A percentile compares a stretch with the other conserved stretches of the same genome.
Conservation (phyloP, 1,284 basidiomycete species). For the Phellopilus nigrolimitatus region DNA sequence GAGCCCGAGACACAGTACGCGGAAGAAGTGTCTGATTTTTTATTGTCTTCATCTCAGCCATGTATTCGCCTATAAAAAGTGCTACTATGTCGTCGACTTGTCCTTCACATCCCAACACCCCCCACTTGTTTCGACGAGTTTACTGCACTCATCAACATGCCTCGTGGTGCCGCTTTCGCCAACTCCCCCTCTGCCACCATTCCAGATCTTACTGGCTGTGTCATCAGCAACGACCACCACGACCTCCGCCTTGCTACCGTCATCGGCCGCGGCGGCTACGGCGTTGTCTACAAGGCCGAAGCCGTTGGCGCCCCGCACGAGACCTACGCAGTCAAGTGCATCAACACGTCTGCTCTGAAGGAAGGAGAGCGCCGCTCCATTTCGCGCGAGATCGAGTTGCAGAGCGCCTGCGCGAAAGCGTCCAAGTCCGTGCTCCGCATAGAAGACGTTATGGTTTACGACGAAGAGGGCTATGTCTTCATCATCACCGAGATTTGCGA, state of each 20-base stretch:
- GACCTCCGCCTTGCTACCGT: conserved; percentile 85
- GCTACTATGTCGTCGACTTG: too few species aligned
- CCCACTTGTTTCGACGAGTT: too few species aligned
- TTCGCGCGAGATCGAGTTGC: conserved; percentile 46
- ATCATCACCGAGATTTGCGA: conserved; percentile 70
- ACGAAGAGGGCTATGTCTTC: conserved; percentile 44
- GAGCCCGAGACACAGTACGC: too few species aligned
- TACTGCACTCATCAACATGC: conserved; percentile 10
- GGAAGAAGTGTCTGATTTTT: too few species aligned
- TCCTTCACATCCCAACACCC: too few species aligned
- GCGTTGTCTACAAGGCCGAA: conserved; percentile 90
- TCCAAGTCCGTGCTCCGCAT: conserved; percentile 54
- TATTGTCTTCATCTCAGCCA: too few species aligned
- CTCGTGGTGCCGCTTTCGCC: background rate
- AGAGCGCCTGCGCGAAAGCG: conserved; percentile 44
- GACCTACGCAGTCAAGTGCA: conserved; percentile 69
- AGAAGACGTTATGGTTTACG: conserved; percentile 54
- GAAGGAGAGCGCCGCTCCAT: conserved; percentile 39
- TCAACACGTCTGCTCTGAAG: conserved; percentile 23
- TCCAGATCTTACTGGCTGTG: conserved; percentile 13
- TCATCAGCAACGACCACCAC: conserved; percentile 74
- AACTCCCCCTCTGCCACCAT: background rate
- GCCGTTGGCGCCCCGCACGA: conserved; percentile 53
- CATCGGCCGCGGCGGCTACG: conserved; percentile 93
- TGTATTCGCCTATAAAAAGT: too few species aligned